Evolutionary conservation across 2,329 filamentous ascomycete genomes (phyloP).

Genomic region (Diaporthe vexans): DNA sequence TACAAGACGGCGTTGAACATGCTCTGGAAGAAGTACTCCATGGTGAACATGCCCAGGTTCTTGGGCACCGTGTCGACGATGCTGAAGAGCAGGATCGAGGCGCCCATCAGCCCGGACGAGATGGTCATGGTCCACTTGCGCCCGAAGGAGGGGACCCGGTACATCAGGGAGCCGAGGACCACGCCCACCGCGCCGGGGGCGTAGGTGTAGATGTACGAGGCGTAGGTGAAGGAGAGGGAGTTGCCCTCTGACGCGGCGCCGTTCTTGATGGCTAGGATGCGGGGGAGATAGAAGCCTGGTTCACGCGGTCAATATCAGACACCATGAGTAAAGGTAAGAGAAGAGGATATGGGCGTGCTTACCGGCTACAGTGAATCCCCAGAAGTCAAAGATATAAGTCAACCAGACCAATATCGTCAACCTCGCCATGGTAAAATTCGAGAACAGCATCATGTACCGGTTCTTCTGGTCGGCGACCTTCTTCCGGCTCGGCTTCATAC

Average conservation of each 20-base stretch:
- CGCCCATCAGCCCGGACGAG: slow-evolving; percentile 57
- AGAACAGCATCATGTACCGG: slow-evolving; percentile 53
- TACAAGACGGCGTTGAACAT: slow-evolving; percentile 67
- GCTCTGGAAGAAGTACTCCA: slow-evolving; percentile 66
- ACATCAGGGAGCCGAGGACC: slow-evolving; percentile 61
- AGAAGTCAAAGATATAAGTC: slow-evolving; percentile 56
- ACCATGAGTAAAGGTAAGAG: rapidly evolving
- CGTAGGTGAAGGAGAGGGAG: slow-evolving; percentile 62
- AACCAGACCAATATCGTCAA: slow-evolving; percentile 54
- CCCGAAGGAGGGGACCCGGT: slow-evolving; percentile 52
- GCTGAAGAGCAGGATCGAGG: slow-evolving; percentile 59
- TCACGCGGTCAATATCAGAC: not conserved
- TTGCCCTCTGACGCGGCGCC: slow-evolving; percentile 53
- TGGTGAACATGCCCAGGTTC: slow-evolving; percentile 63
- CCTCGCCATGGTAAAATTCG: slow-evolving; percentile 51
- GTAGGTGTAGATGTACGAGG: slow-evolving; percentile 68
- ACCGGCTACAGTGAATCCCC: slow-evolving; percentile 56
- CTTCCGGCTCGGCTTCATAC: slow-evolving; percentile 38
- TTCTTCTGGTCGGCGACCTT: slow-evolving; percentile 41
- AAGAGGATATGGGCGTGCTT: slow-evolving; percentile 22
- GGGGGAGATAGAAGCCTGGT: slow-evolving; percentile 59
- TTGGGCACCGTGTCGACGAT: slow-evolving; percentile 59
- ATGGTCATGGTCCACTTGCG: slow-evolving; percentile 59
- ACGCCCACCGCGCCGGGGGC: slow-evolving; percentile 66
- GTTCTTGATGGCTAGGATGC: slow-evolving; percentile 66